Percentiles rank a stretch among this genome's conserved stretches.
Evolutionary conservation across 768 basidiomycete species (phyloP).

Genomic region (Auriscalpium microsporum): DNA sequence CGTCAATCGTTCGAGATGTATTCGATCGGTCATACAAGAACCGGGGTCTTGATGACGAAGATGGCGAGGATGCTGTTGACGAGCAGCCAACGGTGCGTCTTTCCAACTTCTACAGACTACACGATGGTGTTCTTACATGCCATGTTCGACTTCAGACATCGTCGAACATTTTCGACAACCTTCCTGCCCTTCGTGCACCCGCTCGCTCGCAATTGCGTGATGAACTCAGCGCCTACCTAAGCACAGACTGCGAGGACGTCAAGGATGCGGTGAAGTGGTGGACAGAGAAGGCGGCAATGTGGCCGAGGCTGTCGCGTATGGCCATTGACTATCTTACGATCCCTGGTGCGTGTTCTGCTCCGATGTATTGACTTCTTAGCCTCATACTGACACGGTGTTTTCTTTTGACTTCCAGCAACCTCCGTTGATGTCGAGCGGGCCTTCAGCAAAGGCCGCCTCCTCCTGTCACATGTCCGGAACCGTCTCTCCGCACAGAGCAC

Average conservation of each 20-base stretch:
- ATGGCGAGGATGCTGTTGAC: neutral
- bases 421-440: conserved; percentile 22
- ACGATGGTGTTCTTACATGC: too few relatives aligned
- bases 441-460: conserved; percentile 22
- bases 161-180: conserved; percentile 25
- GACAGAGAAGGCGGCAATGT: conserved; percentile 15
- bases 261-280: conserved; percentile 25
- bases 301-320: conserved; percentile 26
- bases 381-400: too few relatives aligned
- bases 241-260: conserved; percentile 18
- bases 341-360: neutral
- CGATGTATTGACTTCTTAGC: too few relatives aligned
- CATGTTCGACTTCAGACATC: neutral
- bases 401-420: conserved; percentile 23
- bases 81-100: too few relatives aligned
- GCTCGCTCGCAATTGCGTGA: conserved; percentile 11
- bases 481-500: conserved; percentile 17
- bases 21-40: too few relatives aligned
- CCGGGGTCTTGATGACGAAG: neutral
- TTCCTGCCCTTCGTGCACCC: conserved; percentile 13
- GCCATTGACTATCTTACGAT: conserved; percentile 22
- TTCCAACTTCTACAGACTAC: too few relatives aligned
- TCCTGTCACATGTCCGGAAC: conserved; percentile 21
- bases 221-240: conserved; percentile 25
- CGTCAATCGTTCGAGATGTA: too few relatives aligned